Base-by-base conservation (phyloP, 208 protist genomes). In the Trypanosoma cruzi region DNA sequence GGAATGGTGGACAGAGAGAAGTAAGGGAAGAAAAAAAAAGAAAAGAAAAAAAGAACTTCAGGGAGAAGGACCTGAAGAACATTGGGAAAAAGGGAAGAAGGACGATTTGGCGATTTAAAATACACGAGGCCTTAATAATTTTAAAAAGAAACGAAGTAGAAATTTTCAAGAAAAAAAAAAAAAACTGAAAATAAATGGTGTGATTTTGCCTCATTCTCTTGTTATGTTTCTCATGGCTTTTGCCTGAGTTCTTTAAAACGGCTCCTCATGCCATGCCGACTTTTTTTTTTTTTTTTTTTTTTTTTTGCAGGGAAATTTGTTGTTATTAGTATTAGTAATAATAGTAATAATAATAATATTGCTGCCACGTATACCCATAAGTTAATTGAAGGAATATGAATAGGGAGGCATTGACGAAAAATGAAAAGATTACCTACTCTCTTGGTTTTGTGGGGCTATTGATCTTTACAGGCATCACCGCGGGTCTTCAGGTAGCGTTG, bases 401-500 rank as follows among this genome's bases (percentile, higher is more conserved):
- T 36, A 1, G 26, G n/a, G 22, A 62, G 16, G 4, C 24, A 3
- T 68, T 89, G 32, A 69, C 59, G 29, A n/a, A 59, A 31, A 61
- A 56, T 36, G 57, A 87, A 57, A 58, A 64, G 53, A 24, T 73
- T 1, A 62, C 49, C 54, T 88, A 80, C 60, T 71, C 48, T 10
- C 18, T 86, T 49, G 71, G 66, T 16, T 49, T 80, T 8, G 69
- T 83, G 8, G 55, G 75, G 3, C 77, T 89, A 8, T 64, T 90
- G 2, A 62, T 77, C 2, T 66, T 75, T 14, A 71, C 82, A 0
- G 87, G 82, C 20, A 71, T 81, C 50, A 85, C 81, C 26, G 82
- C 84, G 5, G 87, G 87, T 13, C 68, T 93, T 49, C 79, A 88
- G 53, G 80, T 93, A 20, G 75, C 82, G 1, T 73, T 93, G 50